phyloP scores from a whole-genome alignment of 164 flowering plant genomes.

The Stephania yunnanensis region DNA sequence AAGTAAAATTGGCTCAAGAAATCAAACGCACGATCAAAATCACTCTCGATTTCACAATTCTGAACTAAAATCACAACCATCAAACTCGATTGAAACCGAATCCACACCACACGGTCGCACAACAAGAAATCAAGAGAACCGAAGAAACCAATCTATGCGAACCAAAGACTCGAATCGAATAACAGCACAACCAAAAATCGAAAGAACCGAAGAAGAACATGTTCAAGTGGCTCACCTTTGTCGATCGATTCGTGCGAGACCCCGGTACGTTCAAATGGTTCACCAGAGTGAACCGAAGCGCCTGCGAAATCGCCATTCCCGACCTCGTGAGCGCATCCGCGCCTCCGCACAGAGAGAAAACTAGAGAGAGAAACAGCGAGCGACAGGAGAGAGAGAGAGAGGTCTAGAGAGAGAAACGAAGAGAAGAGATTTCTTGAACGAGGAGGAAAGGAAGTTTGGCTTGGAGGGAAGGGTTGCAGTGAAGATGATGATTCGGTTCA shows the following conservation, averaged over 20 bases:
- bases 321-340: slow-evolving; percentile 15
- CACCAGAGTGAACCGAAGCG: slow-evolving; percentile 23
- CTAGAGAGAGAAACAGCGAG: not conserved
- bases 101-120: not conserved
- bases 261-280: not conserved
- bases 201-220: not conserved
- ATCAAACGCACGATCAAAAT: not conserved
- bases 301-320: slow-evolving; percentile 30
- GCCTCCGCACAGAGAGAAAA: not conserved
- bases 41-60: not conserved
- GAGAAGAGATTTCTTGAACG: not conserved
- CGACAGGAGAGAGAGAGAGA: slow-evolving; percentile 10
- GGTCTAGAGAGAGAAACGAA: not conserved
- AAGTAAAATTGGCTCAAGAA: not conserved
- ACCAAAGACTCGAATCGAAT: not conserved
- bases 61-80: not conserved
- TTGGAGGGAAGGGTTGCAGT: not conserved
- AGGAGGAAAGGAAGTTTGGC: not conserved
- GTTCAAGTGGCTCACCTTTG: slow-evolving; percentile 19
- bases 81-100: not conserved
- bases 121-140: too few species aligned
- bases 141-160: not conserved
- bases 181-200: not conserved
- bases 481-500: not conserved
- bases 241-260: not conserved